Percentiles rank a stretch among this genome's conserved stretches.
Conservation (phyloP, 371 early-diverging fungal species). For the Mucor irregularis region DNA sequence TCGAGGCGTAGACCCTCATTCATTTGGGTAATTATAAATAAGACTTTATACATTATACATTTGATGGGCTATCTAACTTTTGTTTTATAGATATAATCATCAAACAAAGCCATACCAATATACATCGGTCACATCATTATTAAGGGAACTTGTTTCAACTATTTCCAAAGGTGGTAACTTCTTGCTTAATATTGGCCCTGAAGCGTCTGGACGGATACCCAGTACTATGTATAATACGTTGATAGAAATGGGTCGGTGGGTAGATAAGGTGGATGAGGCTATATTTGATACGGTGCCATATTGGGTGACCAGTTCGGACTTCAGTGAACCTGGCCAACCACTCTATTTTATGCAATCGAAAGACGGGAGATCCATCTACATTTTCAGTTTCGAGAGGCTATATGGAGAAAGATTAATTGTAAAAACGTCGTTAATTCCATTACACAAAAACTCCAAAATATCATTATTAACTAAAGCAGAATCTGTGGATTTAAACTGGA, state of each 20-base stretch:
- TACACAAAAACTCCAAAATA: neutral
- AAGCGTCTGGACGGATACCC: constrained; percentile 22
- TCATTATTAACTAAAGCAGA: constrained; percentile 1
- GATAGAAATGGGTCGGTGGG: constrained; percentile 23
- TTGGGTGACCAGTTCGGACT: constrained; percentile 22
- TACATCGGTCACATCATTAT: constrained; percentile 15
- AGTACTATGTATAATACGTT: constrained; percentile 16
- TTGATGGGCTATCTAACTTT: no score
- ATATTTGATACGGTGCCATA: constrained; percentile 29
- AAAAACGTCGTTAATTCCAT: constrained; percentile 11
- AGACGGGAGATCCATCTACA: constrained; percentile 22
- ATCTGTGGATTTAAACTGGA: neutral
- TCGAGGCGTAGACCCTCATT: constrained; percentile 24
- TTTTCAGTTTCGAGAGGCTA: constrained; percentile 18
- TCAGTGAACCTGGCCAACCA: constrained; percentile 10
- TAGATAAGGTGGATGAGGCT: constrained; percentile 11
- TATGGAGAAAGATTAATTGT: constrained; percentile 1
- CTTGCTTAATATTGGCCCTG: constrained; percentile 36
- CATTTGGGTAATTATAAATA: constrained; percentile 14
- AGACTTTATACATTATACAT: no score
- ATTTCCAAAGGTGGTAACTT: constrained; percentile 36
- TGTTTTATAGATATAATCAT: constrained; percentile 26
- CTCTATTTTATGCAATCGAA: constrained; percentile 19
- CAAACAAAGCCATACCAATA: constrained; percentile 29
- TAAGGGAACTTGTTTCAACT: constrained; percentile 27